Conservation (phyloP, 192 early-diverging fungal species). For the Coemansia sp. region DNA sequence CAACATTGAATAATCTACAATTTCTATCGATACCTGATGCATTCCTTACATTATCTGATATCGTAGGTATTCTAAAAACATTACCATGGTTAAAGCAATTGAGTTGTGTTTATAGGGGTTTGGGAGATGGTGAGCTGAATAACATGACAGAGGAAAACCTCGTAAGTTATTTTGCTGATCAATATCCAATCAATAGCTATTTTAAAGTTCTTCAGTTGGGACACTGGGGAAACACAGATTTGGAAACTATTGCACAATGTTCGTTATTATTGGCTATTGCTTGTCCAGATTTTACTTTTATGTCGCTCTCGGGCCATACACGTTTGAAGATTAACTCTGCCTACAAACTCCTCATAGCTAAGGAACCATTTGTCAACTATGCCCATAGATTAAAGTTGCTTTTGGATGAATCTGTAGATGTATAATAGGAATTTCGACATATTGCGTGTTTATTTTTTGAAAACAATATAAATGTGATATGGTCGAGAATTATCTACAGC, state of each 20-base stretch:
- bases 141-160: not conserved
- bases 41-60: not conserved
- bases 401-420: not conserved
- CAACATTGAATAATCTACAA: not conserved
- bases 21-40: conserved; percentile 5
- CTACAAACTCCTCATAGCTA: not conserved
- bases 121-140: not conserved
- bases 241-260: conserved; percentile 5
- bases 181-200: not conserved
- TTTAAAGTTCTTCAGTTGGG: conserved; percentile 2
- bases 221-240: not conserved
- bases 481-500: not conserved
- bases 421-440: no score
- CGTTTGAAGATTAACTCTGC: not conserved
- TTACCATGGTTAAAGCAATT: conserved; percentile 1
- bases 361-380: not conserved
- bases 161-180: not conserved
- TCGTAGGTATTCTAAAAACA: not conserved
- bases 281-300: conserved; percentile 10
- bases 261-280: conserved; percentile 22
- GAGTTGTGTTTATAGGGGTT: not conserved
- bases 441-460: no score
- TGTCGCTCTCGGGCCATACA: not conserved
- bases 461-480: no score
- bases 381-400: not conserved